These are phyloP conservation scores for Cladophialophora carrionii DNA, from an alignment of 2,329 filamentous ascomycete species.

Conservation along the genomic window DNA sequence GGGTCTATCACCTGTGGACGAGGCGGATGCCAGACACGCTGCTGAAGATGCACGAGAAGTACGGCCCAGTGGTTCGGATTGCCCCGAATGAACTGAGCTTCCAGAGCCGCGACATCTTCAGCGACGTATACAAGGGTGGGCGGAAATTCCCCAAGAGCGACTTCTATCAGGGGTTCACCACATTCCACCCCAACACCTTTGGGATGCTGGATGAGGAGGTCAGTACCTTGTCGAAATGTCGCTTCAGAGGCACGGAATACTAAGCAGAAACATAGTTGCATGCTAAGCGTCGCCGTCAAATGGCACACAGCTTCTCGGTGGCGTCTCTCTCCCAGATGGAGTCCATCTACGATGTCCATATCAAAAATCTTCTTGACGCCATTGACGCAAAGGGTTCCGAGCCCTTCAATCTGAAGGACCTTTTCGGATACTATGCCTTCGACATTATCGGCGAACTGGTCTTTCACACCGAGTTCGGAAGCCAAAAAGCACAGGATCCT, in stretches of 20 bases:
- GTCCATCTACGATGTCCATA: slow-evolving; percentile 23
- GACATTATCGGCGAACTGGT: slow-evolving; percentile 44
- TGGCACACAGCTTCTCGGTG: slow-evolving; percentile 29
- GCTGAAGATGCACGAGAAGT: slow-evolving; percentile 28
- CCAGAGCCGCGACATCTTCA: slow-evolving; percentile 60
- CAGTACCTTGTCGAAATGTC: not conserved
- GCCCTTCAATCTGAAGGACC: slow-evolving; percentile 25
- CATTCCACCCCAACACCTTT: slow-evolving; percentile 28
- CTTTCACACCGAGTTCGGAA: slow-evolving; percentile 43
- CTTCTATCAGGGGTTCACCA: slow-evolving; percentile 27
- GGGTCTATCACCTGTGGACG: slow-evolving; percentile 44
- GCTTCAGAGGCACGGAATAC: not conserved
- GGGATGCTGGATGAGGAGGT: slow-evolving; percentile 27
- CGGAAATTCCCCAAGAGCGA: slow-evolving; percentile 21
- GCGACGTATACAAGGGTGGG: slow-evolving; percentile 52
- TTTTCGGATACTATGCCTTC: slow-evolving; percentile 38
- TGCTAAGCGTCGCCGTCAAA: slow-evolving; percentile 25
- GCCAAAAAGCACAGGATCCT: slow-evolving; percentile 26
- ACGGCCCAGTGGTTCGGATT: slow-evolving; percentile 28
- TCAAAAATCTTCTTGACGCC: slow-evolving; percentile 19
- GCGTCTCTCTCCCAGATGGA: slow-evolving; percentile 28
- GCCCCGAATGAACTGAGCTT: slow-evolving; percentile 50
- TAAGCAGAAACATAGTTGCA: slow-evolving; percentile 19
- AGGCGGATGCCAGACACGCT: slow-evolving; percentile 44
- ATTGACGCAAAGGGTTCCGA: slow-evolving; percentile 20